These are phyloP conservation scores for Termitomyces sp. DNA, from an alignment of 768 basidiomycete genomes.

Conservation along the genomic window DNA sequence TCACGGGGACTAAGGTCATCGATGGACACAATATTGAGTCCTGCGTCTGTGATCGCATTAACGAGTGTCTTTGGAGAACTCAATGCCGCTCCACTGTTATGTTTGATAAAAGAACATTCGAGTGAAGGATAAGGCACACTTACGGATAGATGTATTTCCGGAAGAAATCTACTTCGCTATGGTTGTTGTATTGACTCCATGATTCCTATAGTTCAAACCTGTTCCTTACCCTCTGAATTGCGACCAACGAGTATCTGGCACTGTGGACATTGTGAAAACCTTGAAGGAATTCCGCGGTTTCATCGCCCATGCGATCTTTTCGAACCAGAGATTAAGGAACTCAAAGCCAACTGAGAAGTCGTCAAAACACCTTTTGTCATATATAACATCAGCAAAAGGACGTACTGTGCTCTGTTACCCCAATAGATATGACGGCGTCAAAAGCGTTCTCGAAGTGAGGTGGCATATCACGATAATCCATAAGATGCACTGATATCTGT, in stretches of 20 bases:
- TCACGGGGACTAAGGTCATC: conserved; percentile 12
- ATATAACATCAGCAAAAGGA: not conserved
- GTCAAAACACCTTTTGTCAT: not conserved
- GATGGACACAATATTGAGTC: conserved; percentile 10
- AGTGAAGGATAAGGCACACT: not conserved
- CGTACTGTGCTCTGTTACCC: conserved; percentile 41
- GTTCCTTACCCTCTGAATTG: conserved; percentile 2
- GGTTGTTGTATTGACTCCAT: not conserved
- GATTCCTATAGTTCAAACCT: not conserved
- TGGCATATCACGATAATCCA: conserved; percentile 64
- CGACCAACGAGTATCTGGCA: conserved; percentile 12
- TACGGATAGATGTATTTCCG: conserved; percentile 13
- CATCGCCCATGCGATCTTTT: conserved; percentile 13
- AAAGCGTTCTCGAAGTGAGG: conserved; percentile 51
- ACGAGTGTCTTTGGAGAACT: conserved; percentile 8
- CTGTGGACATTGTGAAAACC: conserved; percentile 14
- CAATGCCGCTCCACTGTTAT: conserved; percentile 3
- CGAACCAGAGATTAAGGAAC: conserved; percentile 7
- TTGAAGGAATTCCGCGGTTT: conserved; percentile 10
- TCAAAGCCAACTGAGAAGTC: conserved; percentile 2
- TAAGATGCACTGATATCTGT: conserved; percentile 56
- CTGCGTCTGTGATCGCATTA: conserved; percentile 8
- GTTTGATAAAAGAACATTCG: not conserved
- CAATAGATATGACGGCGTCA: conserved; percentile 47
- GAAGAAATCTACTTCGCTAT: conserved; percentile 12